These are phyloP conservation scores for Ophiocordyceps sinensis DNA, from an alignment of 2,329 filamentous ascomycete genomes.

Conservation along the genomic window DNA sequence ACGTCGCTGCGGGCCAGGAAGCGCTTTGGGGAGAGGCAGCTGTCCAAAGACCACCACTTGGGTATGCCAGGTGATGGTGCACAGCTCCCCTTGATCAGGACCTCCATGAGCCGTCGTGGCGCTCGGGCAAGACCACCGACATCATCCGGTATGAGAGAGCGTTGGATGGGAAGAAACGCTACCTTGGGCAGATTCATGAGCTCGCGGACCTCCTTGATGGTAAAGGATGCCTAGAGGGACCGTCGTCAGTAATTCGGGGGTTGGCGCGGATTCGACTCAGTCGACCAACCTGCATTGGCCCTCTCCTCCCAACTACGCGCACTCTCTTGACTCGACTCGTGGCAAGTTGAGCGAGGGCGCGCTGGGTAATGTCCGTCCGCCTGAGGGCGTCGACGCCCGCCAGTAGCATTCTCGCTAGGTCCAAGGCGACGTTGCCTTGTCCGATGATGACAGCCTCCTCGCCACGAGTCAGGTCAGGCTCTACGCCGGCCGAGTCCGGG, in stretches of 20 bases:
- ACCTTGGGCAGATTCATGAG: constrained; percentile 64
- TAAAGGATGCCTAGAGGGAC: constrained; percentile 63
- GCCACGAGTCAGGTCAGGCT: constrained; percentile 58
- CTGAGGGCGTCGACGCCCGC: constrained; percentile 58
- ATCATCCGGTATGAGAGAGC: constrained; percentile 50
- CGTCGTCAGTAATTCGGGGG: not conserved
- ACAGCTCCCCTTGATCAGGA: constrained; percentile 61
- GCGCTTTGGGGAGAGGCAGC: constrained; percentile 61
- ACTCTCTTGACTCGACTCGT: constrained; percentile 65
- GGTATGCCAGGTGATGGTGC: constrained; percentile 29
- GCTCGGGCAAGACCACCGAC: constrained; percentile 59
- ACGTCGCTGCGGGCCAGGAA: constrained; percentile 40
- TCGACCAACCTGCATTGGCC: constrained; percentile 61
- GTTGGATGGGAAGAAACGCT: constrained; percentile 55
- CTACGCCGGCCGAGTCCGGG: constrained; percentile 60
- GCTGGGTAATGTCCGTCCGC: constrained; percentile 78
- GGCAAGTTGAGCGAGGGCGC: constrained; percentile 60
- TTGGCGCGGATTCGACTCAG: not conserved
- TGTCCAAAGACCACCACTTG: constrained; percentile 75
- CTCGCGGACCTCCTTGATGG: constrained; percentile 87
- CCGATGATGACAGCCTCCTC: constrained; percentile 82
- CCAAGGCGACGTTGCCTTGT: constrained; percentile 90
- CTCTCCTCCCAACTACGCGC: constrained; percentile 75
- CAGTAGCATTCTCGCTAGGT: constrained; percentile 80
- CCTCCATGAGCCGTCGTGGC: constrained; percentile 62